Percentiles rank a stretch among this genome's conserved stretches.
Conservation (phyloP, 306 rosid species). For the Lithocarpus polystachyus region DNA sequence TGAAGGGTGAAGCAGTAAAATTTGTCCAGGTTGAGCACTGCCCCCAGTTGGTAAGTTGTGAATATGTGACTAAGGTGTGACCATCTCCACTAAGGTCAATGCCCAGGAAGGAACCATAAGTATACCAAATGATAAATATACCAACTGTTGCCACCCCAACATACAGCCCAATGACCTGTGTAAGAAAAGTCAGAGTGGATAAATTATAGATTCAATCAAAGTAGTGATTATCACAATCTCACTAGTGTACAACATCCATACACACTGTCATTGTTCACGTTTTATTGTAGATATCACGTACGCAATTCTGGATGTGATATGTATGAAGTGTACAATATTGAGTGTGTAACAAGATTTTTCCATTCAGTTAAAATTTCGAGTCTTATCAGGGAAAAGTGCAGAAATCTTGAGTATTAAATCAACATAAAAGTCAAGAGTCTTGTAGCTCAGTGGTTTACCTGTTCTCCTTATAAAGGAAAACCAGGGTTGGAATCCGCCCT, state of each 20-base stretch:
- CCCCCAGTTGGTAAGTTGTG: constrained; percentile 89
- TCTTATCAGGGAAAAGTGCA: neutral
- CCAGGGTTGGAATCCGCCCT: too few species aligned
- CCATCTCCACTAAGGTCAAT: constrained; percentile 85
- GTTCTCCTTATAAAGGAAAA: too few species aligned
- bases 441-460: too few species aligned
- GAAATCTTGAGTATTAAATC: constrained; percentile 3
- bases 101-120: constrained; percentile 79
- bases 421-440: neutral
- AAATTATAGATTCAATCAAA: neutral
- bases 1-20: constrained; percentile 80
- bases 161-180: constrained; percentile 81
- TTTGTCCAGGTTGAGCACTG: constrained; percentile 74
- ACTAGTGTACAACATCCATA: too few species aligned
- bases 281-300: too few species aligned
- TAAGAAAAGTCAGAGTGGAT: neutral
- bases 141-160: constrained; percentile 93
- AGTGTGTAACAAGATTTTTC: too few species aligned
- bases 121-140: constrained; percentile 81
- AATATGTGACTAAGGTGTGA: constrained; percentile 76
- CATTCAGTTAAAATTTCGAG: neutral
- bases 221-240: too few species aligned
- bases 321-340: too few species aligned
- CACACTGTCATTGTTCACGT: too few species aligned
- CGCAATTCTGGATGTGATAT: too few species aligned